Evolutionary conservation across 805 yeast genomes (phyloP).

Genomic region (Ogataea parapolymorpha): DNA sequence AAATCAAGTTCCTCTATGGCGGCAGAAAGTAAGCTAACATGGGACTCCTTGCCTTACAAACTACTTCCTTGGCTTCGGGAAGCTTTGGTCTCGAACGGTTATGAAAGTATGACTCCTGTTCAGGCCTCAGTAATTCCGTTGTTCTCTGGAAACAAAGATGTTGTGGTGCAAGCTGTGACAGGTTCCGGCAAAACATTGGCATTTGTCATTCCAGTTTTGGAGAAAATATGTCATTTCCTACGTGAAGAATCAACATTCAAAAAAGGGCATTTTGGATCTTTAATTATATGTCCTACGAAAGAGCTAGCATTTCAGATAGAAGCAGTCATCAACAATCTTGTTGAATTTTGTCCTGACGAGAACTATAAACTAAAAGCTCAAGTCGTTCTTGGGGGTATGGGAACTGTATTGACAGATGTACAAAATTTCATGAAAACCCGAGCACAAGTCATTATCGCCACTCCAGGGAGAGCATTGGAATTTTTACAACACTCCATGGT

Average conservation of each 20-base stretch:
- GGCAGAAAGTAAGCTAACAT: slow-evolving; percentile 23
- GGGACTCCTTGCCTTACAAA: slow-evolving; percentile 54
- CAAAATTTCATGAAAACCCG: slow-evolving; percentile 47
- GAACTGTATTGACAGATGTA: slow-evolving; percentile 67
- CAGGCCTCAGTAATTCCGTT: slow-evolving; percentile 94
- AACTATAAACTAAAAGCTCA: slow-evolving; percentile 47
- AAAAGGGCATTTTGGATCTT: slow-evolving; percentile 66
- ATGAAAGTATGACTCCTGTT: slow-evolving; percentile 86
- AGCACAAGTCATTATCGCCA: slow-evolving; percentile 82
- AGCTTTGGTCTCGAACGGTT: slow-evolving; percentile 75
- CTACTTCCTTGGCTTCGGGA: slow-evolving; percentile 69
- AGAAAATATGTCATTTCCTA: slow-evolving; percentile 45
- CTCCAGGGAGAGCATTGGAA: slow-evolving; percentile 87
- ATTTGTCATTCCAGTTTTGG: slow-evolving; percentile 77
- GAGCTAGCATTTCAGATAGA: slow-evolving; percentile 69
- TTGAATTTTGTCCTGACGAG: slow-evolving; percentile 56
- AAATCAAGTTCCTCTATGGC: background rate
- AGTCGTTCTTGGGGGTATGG: slow-evolving; percentile 60
- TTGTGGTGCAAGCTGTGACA: slow-evolving; percentile 94
- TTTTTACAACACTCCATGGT: slow-evolving; percentile 60
- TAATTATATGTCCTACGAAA: slow-evolving; percentile 70
- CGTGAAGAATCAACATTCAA: slow-evolving; percentile 34
- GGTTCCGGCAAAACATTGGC: slow-evolving; percentile 99
- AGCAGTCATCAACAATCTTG: slow-evolving; percentile 56
- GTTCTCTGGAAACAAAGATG: slow-evolving; percentile 81